Conservation (phyloP, 257 asterid species). For the Salvia hispanica region DNA sequence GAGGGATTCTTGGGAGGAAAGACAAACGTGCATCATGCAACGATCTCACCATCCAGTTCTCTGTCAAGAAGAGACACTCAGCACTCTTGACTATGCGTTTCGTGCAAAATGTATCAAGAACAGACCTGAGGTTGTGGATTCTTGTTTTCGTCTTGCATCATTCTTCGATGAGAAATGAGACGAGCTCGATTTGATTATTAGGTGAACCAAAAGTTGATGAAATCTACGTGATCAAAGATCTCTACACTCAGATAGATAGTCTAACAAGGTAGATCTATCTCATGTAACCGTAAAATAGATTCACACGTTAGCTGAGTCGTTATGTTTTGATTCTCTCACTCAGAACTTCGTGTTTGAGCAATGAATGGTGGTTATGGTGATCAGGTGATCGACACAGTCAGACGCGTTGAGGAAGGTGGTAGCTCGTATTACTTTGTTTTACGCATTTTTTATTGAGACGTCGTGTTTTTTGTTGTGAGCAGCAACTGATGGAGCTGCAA, state of each 20-base stretch:
- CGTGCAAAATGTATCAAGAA: constrained; percentile 64
- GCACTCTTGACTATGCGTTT: constrained; percentile 63
- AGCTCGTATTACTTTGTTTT: not conserved
- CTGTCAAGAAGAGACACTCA: constrained; percentile 63
- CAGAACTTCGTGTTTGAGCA: constrained; percentile 44
- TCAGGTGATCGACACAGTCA: constrained; percentile 36
- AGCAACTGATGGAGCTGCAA: constrained; percentile 53
- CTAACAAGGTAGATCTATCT: constrained; percentile 40
- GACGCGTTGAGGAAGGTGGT: constrained; percentile 48
- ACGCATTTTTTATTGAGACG: not conserved
- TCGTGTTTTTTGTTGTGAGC: constrained; percentile 13
- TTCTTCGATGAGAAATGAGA: not conserved
- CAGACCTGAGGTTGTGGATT: constrained; percentile 54
- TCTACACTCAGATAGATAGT: constrained; percentile 45
- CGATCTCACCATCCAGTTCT: constrained; percentile 58
- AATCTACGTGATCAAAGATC: constrained; percentile 48
- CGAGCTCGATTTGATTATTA: constrained; percentile 10
- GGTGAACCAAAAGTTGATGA: constrained; percentile 58
- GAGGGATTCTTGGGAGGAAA: constrained; percentile 69
- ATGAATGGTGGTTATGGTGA: constrained; percentile 40
- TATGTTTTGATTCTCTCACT: not conserved
- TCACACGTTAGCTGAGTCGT: too few species aligned
- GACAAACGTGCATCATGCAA: constrained; percentile 67
- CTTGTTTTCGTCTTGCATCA: not conserved
- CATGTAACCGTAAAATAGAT: too few species aligned